Evolutionary conservation across 2,329 filamentous ascomycete species (phyloP).

Genomic region (Colletotrichum abscissum): DNA sequence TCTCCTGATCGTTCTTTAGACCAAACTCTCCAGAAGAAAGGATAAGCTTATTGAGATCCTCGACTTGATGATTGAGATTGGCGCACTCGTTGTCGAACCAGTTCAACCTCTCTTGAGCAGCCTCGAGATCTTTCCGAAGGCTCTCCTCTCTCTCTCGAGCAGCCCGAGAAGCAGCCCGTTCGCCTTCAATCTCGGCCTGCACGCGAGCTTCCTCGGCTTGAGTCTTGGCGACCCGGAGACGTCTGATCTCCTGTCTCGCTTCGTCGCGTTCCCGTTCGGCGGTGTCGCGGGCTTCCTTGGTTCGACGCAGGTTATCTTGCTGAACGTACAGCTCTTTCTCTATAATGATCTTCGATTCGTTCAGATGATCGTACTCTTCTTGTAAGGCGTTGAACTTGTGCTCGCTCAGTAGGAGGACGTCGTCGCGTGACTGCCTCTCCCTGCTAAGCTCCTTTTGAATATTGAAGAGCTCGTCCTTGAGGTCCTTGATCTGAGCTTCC

Average conservation of each 20-base stretch:
- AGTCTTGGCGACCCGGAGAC: constrained; percentile 83
- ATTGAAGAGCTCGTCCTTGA: constrained; percentile 87
- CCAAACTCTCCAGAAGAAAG: constrained; percentile 91
- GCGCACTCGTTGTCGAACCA: constrained; percentile 85
- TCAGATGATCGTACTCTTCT: constrained; percentile 86
- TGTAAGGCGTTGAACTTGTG: constrained; percentile 87
- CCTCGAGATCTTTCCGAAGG: constrained; percentile 83
- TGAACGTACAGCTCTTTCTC: constrained; percentile 98
- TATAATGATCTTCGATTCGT: constrained; percentile 95
- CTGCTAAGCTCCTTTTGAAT: constrained; percentile 89
- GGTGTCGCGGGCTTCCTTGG: constrained; percentile 81
- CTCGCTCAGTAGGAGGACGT: constrained; percentile 89
- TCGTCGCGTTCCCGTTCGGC: constrained; percentile 92
- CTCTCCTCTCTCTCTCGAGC: constrained; percentile 84
- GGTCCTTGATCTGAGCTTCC: constrained; percentile 86
- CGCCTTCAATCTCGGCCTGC: constrained; percentile 83
- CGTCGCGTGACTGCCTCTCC: constrained; percentile 92
- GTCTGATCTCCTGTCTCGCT: constrained; percentile 85
- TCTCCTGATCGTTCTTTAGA: constrained; percentile 90
- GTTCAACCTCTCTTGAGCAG: constrained; percentile 78
- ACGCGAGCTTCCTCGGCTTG: constrained; percentile 87
- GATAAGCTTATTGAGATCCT: constrained; percentile 88
- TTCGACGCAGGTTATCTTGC: constrained; percentile 88
- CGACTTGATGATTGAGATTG: constrained; percentile 81
- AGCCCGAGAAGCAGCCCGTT: constrained; percentile 80